Evolutionary conservation across 140 eudicot species (phyloP).

Genomic region (Oenanthe javanica): DNA sequence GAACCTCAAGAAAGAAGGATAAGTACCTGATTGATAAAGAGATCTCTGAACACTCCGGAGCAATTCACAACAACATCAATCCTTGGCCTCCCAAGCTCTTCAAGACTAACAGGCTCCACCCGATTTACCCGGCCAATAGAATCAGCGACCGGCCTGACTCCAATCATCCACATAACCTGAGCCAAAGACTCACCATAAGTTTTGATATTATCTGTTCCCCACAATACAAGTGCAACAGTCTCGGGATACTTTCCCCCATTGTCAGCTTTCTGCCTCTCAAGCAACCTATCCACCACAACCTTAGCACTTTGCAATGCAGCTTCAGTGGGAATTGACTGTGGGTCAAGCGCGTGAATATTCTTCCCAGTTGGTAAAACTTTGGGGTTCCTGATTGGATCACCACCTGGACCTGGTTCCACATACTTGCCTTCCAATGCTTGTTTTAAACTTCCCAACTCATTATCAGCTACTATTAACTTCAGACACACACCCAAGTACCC

Average conservation of each 20-base stretch:
- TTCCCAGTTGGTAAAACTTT: conserved; percentile 97
- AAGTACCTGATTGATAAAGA: conserved; percentile 89
- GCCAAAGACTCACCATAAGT: conserved; percentile 97
- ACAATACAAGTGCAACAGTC: conserved; percentile 90
- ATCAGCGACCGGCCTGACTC: conserved; percentile 88
- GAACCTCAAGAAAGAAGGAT: neutral
- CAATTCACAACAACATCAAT: conserved; percentile 99
- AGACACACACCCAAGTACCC: conserved; percentile 73
- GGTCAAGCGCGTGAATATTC: conserved; percentile 96
- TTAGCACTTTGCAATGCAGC: conserved; percentile 97
- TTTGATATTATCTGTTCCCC: conserved; percentile 98
- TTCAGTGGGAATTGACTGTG: conserved; percentile 92
- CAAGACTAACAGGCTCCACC: conserved; percentile 88
- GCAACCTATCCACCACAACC: conserved; percentile 88
- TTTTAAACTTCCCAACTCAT: conserved; percentile 84
- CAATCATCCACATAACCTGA: conserved; percentile 49
- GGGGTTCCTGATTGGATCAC: conserved; percentile 97
- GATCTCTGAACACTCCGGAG: conserved; percentile 98
- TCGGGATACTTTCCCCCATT: conserved; percentile 96
- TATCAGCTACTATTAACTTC: conserved; percentile 80
- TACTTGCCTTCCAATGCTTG: conserved; percentile 94
- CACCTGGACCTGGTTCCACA: conserved; percentile 99
- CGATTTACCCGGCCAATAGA: conserved; percentile 82
- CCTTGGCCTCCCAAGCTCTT: conserved; percentile 99
- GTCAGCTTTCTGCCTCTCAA: conserved; percentile 93